Conservation (phyloP, 2,329 filamentous ascomycete genomes). For the Calonectria hongkongensis region DNA sequence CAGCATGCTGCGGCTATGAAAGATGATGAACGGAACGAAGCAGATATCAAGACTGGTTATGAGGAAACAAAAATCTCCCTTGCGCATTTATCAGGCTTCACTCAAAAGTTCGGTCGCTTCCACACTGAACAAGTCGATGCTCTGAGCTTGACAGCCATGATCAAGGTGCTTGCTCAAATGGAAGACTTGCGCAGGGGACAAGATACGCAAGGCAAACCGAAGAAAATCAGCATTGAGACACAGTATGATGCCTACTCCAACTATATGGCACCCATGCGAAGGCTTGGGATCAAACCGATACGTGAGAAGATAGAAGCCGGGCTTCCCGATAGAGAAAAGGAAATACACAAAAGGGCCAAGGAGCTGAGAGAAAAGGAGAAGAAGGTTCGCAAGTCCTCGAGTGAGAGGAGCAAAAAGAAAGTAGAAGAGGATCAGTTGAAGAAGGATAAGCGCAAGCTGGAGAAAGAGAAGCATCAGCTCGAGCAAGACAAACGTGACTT, state of each 20-base stretch:
- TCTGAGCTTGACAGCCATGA: slow-evolving; percentile 38
- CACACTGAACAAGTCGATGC: slow-evolving; percentile 42
- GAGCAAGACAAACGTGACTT: slow-evolving; percentile 28
- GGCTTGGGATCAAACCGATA: slow-evolving; percentile 37
- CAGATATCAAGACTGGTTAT: background rate
- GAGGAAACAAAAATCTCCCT: slow-evolving; percentile 11
- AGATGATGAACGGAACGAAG: background rate
- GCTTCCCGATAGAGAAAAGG: background rate
- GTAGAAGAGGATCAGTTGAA: slow-evolving; percentile 5
- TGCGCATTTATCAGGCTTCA: slow-evolving; percentile 38
- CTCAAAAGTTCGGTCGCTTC: slow-evolving; percentile 43
- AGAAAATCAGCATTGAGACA: slow-evolving; percentile 42
- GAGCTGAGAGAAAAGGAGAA: background rate
- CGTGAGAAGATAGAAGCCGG: background rate
- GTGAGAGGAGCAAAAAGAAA: slow-evolving; percentile 23
- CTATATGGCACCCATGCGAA: slow-evolving; percentile 49
- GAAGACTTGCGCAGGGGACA: slow-evolving; percentile 44
- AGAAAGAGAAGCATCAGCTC: background rate
- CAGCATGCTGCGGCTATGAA: slow-evolving; percentile 6
- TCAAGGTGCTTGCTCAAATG: slow-evolving; percentile 45
- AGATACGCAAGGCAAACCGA: slow-evolving; percentile 40
- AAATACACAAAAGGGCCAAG: background rate
- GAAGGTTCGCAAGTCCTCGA: slow-evolving; percentile 20
- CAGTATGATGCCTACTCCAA: slow-evolving; percentile 45
- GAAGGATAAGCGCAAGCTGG: slow-evolving; percentile 5